A percentile compares a stretch with the other conserved stretches of the same genome.
These are phyloP conservation scores for Penicillium brevicompactum DNA, from an alignment of 2,329 filamentous ascomycete genomes.

Conservation along the genomic window DNA sequence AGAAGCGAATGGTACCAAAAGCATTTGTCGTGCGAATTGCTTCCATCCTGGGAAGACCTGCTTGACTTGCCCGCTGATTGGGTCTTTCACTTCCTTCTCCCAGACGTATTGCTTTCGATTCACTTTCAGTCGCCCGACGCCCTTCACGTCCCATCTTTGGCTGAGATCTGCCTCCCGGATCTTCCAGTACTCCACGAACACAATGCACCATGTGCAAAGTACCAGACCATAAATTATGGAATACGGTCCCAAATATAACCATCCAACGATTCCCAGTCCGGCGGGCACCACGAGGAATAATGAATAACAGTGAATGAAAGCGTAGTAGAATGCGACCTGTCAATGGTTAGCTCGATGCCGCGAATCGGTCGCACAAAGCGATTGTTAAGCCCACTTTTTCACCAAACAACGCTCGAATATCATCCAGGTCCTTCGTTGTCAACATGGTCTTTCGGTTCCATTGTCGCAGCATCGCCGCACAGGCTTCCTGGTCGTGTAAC, in stretches of 20 bases:
- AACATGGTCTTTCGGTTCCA: constrained; percentile 68
- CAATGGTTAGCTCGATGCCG: background rate
- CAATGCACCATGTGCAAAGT: constrained; percentile 81
- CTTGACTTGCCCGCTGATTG: constrained; percentile 77
- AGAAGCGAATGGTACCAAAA: constrained; percentile 83
- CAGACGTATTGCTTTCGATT: constrained; percentile 76
- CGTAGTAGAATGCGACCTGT: constrained; percentile 89
- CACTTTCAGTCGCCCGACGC: constrained; percentile 78
- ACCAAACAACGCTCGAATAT: constrained; percentile 75
- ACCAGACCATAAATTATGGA: constrained; percentile 77
- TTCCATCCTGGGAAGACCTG: constrained; percentile 75
- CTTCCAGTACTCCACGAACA: constrained; percentile 97
- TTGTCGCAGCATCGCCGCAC: constrained; percentile 72
- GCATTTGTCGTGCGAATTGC: constrained; percentile 72
- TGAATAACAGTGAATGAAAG: constrained; percentile 90
- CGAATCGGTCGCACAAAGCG: background rate
- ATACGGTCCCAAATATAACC: constrained; percentile 82
- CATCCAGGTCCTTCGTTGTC: constrained; percentile 68
- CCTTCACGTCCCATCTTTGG: constrained; percentile 84
- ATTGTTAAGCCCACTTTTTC: constrained; percentile 55
- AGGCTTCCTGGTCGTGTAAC: constrained; percentile 75
- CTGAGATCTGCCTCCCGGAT: constrained; percentile 85
- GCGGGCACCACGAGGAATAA: constrained; percentile 81
- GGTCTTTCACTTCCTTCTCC: constrained; percentile 75
- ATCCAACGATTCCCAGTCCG: constrained; percentile 72